Evolutionary conservation across 2,329 filamentous ascomycete species (phyloP).

Genomic region (Helotiales sp.): DNA sequence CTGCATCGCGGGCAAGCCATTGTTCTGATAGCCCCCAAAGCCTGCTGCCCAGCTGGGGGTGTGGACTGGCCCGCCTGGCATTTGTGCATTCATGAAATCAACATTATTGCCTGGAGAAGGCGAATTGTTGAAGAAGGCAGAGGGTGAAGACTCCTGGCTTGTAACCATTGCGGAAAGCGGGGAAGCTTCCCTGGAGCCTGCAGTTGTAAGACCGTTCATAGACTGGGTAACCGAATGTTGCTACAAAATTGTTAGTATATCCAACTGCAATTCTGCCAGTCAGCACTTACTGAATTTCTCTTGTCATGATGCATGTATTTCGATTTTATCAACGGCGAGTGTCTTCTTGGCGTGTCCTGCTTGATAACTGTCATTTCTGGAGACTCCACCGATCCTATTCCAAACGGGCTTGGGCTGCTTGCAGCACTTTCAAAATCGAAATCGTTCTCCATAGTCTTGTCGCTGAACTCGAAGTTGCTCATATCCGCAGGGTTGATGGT

Average conservation of each 20-base stretch:
- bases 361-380: slow-evolving; percentile 49
- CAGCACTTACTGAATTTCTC: slow-evolving; percentile 49
- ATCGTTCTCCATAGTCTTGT: slow-evolving; percentile 53
- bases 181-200: slow-evolving; percentile 58
- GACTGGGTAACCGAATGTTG: slow-evolving; percentile 57
- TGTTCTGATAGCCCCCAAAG: slow-evolving; percentile 29
- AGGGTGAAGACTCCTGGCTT: slow-evolving; percentile 59
- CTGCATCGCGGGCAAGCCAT: slow-evolving; percentile 26
- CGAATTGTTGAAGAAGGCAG: slow-evolving; percentile 52
- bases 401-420: slow-evolving; percentile 57
- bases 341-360: slow-evolving; percentile 41
- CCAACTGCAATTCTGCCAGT: slow-evolving; percentile 4
- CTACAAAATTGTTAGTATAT: slow-evolving; percentile 46
- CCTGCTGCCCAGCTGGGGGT: slow-evolving; percentile 45
- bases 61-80: slow-evolving; percentile 35
- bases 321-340: slow-evolving; percentile 35
- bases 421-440: slow-evolving; percentile 65
- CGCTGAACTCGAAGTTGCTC: slow-evolving; percentile 46
- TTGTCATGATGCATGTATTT: slow-evolving; percentile 47
- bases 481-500: slow-evolving; percentile 47
- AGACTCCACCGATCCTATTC: slow-evolving; percentile 45
- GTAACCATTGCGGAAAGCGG: slow-evolving; percentile 57
- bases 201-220: slow-evolving; percentile 54
- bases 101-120: slow-evolving; percentile 51
- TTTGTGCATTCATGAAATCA: slow-evolving; percentile 47